Evolutionary conservation across 148 eudicot species (phyloP).

Genomic region (Fagopyrum esculentum): DNA sequence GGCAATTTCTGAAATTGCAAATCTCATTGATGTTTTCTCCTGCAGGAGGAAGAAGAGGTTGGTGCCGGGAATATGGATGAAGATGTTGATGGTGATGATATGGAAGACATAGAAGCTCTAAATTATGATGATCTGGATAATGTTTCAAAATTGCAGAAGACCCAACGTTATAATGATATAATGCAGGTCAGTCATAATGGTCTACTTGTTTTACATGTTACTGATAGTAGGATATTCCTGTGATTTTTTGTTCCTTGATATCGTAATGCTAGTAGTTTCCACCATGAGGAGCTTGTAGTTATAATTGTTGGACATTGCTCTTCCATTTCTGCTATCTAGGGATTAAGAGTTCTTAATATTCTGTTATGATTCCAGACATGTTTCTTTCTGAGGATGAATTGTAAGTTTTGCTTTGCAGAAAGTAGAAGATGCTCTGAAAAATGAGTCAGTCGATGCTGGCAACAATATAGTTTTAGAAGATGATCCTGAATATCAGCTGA

Average conservation of each 20-base stretch:
- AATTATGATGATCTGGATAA: slow-evolving; percentile 91
- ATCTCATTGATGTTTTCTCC: not conserved
- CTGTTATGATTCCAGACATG: not conserved
- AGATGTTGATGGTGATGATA: slow-evolving; percentile 71
- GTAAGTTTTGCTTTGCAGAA: slow-evolving; percentile 6
- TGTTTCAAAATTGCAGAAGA: slow-evolving; percentile 77
- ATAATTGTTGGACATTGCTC: not conserved
- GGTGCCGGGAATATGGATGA: slow-evolving; percentile 72
- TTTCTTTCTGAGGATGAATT: not conserved
- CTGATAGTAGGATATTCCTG: not conserved
- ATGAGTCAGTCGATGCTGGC: not conserved
- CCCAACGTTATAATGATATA: slow-evolving; percentile 75
- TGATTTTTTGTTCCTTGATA: not conserved
- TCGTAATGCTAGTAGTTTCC: not conserved
- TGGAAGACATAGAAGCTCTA: slow-evolving; percentile 73
- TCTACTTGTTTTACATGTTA: not conserved
- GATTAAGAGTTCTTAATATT: not conserved
- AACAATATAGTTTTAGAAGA: slow-evolving; percentile 11
- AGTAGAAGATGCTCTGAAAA: slow-evolving; percentile 14
- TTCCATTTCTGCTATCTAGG: not conserved
- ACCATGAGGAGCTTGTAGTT: not conserved
- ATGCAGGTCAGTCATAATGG: slow-evolving; percentile 55
- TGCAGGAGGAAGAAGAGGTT: slow-evolving; percentile 54
- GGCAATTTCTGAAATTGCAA: not conserved
- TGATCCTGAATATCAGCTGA: slow-evolving; percentile 27